phyloP scores from a whole-genome alignment of 2,329 filamentous ascomycete genomes.

The Hypoxylon sp. region DNA sequence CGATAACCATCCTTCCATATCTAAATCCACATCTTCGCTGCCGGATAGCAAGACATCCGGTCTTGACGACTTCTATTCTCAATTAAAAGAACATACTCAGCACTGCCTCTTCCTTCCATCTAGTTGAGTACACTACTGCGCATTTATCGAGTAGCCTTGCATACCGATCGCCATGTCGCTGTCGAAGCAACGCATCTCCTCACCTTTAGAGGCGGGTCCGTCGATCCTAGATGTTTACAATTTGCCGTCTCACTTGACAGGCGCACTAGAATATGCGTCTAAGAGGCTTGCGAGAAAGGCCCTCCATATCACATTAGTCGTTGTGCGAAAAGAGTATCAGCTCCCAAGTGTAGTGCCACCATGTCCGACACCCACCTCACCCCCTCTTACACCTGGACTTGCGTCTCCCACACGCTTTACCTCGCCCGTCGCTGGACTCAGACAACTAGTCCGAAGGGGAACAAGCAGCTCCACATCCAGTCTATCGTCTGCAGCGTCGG shows the following conservation, averaged over 20 bases:
- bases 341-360: constrained; percentile 60
- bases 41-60: constrained; percentile 29
- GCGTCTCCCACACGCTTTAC: constrained; percentile 53
- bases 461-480: constrained; percentile 55
- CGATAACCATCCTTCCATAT: constrained; percentile 29
- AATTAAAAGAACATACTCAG: constrained; percentile 16
- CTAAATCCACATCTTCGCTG: constrained; percentile 19
- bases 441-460: constrained; percentile 59
- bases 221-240: constrained; percentile 71
- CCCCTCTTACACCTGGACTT: constrained; percentile 52
- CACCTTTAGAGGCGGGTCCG: constrained; percentile 73
- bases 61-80: constrained; percentile 27
- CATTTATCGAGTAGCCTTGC: constrained; percentile 2
- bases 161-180: constrained; percentile 52
- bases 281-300: constrained; percentile 68
- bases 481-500: constrained; percentile 50
- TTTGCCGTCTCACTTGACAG: constrained; percentile 68
- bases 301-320: constrained; percentile 70
- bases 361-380: constrained; percentile 53
- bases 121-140: background rate
- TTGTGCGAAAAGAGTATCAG: constrained; percentile 70
- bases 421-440: constrained; percentile 55
- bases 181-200: constrained; percentile 71
- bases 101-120: constrained; percentile 18
- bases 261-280: constrained; percentile 72